Evolutionary conservation across 1,139 yeast species (phyloP).

Genomic region (Debaryomyces nepalensis): DNA sequence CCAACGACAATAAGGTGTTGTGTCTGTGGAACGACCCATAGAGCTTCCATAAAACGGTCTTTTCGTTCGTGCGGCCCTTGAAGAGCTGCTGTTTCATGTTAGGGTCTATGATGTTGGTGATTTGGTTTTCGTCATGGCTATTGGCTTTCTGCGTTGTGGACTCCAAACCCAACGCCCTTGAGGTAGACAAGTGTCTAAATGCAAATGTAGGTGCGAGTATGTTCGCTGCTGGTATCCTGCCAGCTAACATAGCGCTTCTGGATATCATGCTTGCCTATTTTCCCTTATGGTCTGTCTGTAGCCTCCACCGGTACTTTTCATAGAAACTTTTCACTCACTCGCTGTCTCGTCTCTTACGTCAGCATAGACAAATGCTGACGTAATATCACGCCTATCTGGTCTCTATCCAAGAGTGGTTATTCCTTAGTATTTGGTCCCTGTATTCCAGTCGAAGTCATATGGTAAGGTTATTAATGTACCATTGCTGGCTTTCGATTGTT

Average conservation of each 20-base stretch:
- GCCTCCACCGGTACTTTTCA: constrained; percentile 3
- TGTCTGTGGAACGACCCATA: constrained; percentile 80
- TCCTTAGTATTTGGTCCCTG: no score
- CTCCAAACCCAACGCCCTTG: background rate
- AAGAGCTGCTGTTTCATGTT: constrained; percentile 13
- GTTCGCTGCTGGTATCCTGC: constrained; percentile 7
- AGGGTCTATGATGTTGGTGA: constrained; percentile 12
- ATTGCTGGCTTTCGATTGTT: no score
- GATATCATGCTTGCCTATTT: constrained; percentile 9
- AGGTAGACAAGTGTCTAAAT: background rate
- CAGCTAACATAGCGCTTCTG: constrained; percentile 6
- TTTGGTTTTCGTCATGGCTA: background rate
- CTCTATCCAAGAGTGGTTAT: no score
- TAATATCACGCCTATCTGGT: background rate
- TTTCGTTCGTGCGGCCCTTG: constrained; percentile 29
- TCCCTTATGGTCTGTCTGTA: background rate
- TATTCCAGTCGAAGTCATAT: no score
- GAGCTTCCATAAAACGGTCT: constrained; percentile 63
- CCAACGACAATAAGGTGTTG: constrained; percentile 79
- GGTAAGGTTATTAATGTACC: no score
- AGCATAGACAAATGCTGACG: background rate
- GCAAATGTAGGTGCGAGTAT: background rate
- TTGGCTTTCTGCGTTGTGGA: background rate
- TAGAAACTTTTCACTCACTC: constrained; percentile 9
- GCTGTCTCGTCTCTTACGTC: constrained; percentile 1